A percentile compares a stretch with the other conserved stretches of the same genome.
These are phyloP conservation scores for Claviceps sp. DNA, from an alignment of 2,329 filamentous ascomycete species.

Conservation along the genomic window DNA sequence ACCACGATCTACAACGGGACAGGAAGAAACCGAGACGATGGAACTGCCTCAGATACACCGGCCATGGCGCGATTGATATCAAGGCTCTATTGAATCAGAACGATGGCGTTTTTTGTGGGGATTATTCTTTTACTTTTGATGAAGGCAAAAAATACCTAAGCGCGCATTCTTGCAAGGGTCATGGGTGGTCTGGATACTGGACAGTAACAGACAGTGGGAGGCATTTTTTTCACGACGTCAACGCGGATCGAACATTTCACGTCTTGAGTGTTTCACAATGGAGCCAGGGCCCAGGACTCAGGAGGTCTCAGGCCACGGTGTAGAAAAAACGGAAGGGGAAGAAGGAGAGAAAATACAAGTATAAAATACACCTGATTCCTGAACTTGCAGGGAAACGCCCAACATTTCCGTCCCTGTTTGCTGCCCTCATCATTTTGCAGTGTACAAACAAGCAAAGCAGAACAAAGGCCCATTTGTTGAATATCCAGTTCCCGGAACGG, in stretches of 20 bases:
- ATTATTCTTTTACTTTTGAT: neutral
- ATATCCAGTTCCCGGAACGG: too few species aligned
- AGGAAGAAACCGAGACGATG: conserved; percentile 8
- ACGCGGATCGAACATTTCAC: neutral
- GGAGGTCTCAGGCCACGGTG: too few species aligned
- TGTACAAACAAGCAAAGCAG: too few species aligned
- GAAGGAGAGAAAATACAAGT: neutral
- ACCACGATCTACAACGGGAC: conserved; percentile 24
- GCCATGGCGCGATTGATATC: conserved; percentile 8
- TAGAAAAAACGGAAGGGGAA: too few species aligned
- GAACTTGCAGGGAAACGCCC: too few species aligned
- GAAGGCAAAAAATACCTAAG: neutral
- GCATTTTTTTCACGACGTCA: neutral
- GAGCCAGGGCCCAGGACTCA: neutral
- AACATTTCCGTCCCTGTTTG: too few species aligned
- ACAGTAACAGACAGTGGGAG: too few species aligned
- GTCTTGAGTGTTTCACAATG: too few species aligned
- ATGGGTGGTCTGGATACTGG: neutral
- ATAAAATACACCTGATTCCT: neutral
- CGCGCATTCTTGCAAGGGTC: neutral
- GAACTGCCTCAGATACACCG: conserved; percentile 10
- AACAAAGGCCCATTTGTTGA: too few species aligned
- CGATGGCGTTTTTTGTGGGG: too few species aligned
- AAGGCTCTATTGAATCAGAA: neutral
- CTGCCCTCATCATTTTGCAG: too few species aligned